These are phyloP conservation scores for Plasmodium falciparum DNA, from an alignment of 169 alveolate species.

Conservation along the genomic window DNA sequence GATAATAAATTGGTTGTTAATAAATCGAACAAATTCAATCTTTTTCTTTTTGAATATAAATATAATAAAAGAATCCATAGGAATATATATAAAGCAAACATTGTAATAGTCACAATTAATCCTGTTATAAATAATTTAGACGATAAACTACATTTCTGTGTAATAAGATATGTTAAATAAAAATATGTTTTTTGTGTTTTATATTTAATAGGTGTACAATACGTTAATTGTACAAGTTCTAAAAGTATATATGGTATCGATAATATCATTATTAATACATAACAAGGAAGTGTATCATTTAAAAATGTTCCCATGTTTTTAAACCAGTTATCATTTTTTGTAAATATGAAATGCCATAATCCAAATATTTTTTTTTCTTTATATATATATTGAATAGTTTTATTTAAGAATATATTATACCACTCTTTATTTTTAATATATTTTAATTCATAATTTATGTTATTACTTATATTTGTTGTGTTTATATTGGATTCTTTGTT, in stretches of 20 bases:
- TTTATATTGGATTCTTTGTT: neutral
- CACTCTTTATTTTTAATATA: constrained; percentile 26
- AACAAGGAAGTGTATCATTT: constrained; percentile 71
- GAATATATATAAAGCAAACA: constrained; percentile 10
- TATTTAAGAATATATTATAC: constrained; percentile 39
- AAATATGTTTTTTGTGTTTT: constrained; percentile 46
- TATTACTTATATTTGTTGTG: neutral
- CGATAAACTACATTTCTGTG: constrained; percentile 55
- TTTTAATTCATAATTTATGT: constrained; percentile 27
- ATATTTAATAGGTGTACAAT: constrained; percentile 53
- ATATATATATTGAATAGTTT: constrained; percentile 69
- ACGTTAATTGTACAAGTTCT: constrained; percentile 50
- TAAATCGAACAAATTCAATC: constrained; percentile 14
- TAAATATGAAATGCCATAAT: constrained; percentile 68
- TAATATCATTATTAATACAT: constrained; percentile 22
- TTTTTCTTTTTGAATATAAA: constrained; percentile 47
- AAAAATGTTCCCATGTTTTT: constrained; percentile 32
- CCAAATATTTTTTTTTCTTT: constrained; percentile 55
- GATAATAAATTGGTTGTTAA: constrained; percentile 45
- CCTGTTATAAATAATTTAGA: constrained; percentile 40
- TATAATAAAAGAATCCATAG: constrained; percentile 14
- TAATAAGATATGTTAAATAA: constrained; percentile 69
- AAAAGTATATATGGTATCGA: constrained; percentile 54
- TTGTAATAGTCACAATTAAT: constrained; percentile 5
- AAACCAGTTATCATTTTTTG: constrained; percentile 37